These are phyloP conservation scores for Cyclostephanos tholiformis DNA, from an alignment of 108 stramenopile genomes.

Conservation along the genomic window DNA sequence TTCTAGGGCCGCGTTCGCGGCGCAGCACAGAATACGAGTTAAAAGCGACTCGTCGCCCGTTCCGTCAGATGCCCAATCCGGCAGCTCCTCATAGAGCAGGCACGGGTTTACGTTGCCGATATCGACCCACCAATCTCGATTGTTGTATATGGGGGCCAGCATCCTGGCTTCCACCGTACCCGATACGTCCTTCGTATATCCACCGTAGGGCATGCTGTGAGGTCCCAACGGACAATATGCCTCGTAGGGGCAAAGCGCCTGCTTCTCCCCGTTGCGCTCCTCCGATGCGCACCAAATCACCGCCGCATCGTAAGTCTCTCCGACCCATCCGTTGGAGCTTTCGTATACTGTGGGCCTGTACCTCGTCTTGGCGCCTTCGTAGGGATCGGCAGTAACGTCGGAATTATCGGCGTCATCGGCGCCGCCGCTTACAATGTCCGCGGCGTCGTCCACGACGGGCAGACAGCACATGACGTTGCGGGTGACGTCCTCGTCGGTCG, in stretches of 20 bases:
- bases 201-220: neutral
- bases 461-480: neutral
- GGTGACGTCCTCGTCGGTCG: neutral
- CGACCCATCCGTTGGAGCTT: neutral
- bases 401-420: neutral
- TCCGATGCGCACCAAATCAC: neutral
- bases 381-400: neutral
- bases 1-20: neutral
- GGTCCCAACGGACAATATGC: neutral
- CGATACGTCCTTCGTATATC: neutral
- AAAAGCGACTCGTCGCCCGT: no score
- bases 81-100: no score
- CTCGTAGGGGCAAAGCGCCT: conserved; percentile 4
- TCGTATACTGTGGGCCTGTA: neutral
- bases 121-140: neutral
- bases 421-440: neutral
- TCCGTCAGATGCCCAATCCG: no score
- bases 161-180: no score
- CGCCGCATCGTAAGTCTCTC: neutral
- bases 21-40: neutral
- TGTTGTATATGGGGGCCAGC: neutral
- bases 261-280: neutral
- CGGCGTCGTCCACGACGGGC: neutral
- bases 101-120: no score
- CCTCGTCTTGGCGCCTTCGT: no score